Conservation (phyloP, 1,139 yeast species). For the Geotrichum restrictum region DNA sequence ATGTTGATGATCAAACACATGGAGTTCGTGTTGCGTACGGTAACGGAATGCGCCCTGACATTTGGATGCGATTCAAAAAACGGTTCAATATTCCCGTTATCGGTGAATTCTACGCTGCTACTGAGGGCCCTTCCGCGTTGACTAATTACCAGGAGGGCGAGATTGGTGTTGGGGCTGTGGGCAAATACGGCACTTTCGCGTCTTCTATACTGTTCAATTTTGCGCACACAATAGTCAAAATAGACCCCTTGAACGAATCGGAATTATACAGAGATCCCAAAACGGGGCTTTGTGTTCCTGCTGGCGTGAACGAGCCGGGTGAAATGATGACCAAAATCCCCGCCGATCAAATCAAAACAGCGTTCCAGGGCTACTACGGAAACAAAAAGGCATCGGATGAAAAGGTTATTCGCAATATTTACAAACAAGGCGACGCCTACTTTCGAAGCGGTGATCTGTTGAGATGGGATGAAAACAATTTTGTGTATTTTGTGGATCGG, state of each 20-base stretch:
- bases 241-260: slow-evolving; percentile 73
- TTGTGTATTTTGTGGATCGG: slow-evolving; percentile 83
- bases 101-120: slow-evolving; percentile 92
- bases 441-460: slow-evolving; percentile 84
- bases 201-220: slow-evolving; percentile 22
- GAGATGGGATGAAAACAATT: slow-evolving; percentile 61
- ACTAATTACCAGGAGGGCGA: slow-evolving; percentile 76
- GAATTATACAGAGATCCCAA: slow-evolving; percentile 64
- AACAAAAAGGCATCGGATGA: slow-evolving; percentile 74
- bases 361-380: slow-evolving; percentile 88
- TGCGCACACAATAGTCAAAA: slow-evolving; percentile 53
- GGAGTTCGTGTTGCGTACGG: slow-evolving; percentile 74
- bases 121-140: slow-evolving; percentile 91
- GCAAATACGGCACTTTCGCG: slow-evolving; percentile 59
- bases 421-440: slow-evolving; percentile 86
- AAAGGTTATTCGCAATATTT: slow-evolving; percentile 69
- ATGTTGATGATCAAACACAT: slow-evolving; percentile 66
- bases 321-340: slow-evolving; percentile 76
- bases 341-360: slow-evolving; percentile 49
- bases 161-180: slow-evolving; percentile 84
- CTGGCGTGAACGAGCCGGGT: slow-evolving; percentile 68
- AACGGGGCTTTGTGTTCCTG: slow-evolving; percentile 58
- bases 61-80: slow-evolving; percentile 76
- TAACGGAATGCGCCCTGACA: slow-evolving; percentile 88
- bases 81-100: slow-evolving; percentile 71